phyloP scores from a whole-genome alignment of 2,329 filamentous ascomycete genomes.

The Pyricularia sp. region DNA sequence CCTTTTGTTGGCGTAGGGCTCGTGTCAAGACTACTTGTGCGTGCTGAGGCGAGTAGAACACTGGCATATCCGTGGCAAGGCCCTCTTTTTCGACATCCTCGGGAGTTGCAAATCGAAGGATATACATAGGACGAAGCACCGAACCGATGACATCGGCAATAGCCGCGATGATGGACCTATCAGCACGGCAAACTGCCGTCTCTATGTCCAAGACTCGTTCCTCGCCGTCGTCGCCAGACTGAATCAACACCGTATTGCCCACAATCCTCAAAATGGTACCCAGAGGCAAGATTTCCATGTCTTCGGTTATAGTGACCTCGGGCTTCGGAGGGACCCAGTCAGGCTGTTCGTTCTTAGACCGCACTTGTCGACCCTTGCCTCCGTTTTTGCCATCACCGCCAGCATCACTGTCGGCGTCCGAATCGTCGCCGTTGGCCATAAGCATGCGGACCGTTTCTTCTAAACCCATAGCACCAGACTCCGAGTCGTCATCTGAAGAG shows the following conservation, averaged over 20 bases:
- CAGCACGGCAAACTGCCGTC: conserved; percentile 66
- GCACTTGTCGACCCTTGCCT: conserved; percentile 36
- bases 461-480: conserved; percentile 57
- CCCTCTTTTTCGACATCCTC: conserved; percentile 51
- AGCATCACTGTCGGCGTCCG: conserved; percentile 20
- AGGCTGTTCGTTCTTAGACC: conserved; percentile 68
- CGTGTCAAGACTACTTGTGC: conserved; percentile 81
- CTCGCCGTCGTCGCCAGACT: conserved; percentile 65
- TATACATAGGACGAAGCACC: conserved; percentile 77
- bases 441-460: conserved; percentile 75
- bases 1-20: conserved; percentile 64
- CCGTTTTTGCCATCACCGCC: conserved; percentile 15
- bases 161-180: conserved; percentile 64
- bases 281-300: conserved; percentile 65
- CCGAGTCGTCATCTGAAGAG: conserved; percentile 44
- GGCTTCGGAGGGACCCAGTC: conserved; percentile 59
- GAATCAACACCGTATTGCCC: conserved; percentile 65
- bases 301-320: conserved; percentile 60
- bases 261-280: conserved; percentile 67
- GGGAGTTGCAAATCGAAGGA: conserved; percentile 55
- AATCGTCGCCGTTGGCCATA: conserved; percentile 66
- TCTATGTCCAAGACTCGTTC: conserved; percentile 75
- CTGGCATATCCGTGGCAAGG: conserved; percentile 51
- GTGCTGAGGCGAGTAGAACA: conserved; percentile 71
- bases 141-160: conserved; percentile 79